Conservation (phyloP, 2,329 filamentous ascomycete genomes). For the Graphiopsis chlorocephala region DNA sequence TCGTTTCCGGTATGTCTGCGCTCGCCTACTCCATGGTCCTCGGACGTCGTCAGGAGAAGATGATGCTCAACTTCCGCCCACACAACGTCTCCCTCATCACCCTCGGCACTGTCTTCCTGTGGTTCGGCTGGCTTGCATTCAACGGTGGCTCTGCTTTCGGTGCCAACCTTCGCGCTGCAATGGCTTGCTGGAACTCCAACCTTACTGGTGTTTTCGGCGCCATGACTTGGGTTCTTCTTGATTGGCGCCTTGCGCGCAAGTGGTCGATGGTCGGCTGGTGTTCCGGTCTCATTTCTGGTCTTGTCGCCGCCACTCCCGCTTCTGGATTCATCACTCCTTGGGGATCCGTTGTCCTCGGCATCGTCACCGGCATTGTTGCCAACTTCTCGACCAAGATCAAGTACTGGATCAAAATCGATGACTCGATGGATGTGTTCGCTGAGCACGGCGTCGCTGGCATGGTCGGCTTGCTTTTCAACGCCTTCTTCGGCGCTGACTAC, state of each 20-base stretch:
- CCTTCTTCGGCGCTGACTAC: slow-evolving; percentile 65
- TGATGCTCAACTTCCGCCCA: slow-evolving; percentile 99
- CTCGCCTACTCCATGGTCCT: slow-evolving; percentile 95
- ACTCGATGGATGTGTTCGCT: slow-evolving; percentile 86
- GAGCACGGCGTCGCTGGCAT: slow-evolving; percentile 85
- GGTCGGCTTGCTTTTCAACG: slow-evolving; percentile 75
- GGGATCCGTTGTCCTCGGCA: slow-evolving; percentile 60
- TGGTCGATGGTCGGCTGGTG: slow-evolving; percentile 95
- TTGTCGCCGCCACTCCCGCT: slow-evolving; percentile 83
- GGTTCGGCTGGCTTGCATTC: slow-evolving; percentile 99
- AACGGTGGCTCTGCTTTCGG: slow-evolving; percentile 95
- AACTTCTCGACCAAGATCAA: slow-evolving; percentile 86
- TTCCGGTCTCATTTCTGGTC: slow-evolving; percentile 80
- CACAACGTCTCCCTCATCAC: slow-evolving; percentile 98
- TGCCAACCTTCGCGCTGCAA: slow-evolving; percentile 70
- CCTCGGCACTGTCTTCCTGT: slow-evolving; percentile 89
- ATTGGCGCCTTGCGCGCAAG: slow-evolving; percentile 90
- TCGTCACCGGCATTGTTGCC: slow-evolving; percentile 64
- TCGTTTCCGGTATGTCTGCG: slow-evolving; percentile 87
- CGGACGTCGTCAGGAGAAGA: slow-evolving; percentile 93
- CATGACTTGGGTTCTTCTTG: slow-evolving; percentile 91
- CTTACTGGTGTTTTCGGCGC: slow-evolving; percentile 87
- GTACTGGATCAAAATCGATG: slow-evolving; percentile 76
- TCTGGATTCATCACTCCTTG: slow-evolving; percentile 74
- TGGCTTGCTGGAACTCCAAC: slow-evolving; percentile 98